Evolutionary conservation across 2,329 filamentous ascomycete species (phyloP).

Genomic region (Pseudocercospora pini-densiflorae): DNA sequence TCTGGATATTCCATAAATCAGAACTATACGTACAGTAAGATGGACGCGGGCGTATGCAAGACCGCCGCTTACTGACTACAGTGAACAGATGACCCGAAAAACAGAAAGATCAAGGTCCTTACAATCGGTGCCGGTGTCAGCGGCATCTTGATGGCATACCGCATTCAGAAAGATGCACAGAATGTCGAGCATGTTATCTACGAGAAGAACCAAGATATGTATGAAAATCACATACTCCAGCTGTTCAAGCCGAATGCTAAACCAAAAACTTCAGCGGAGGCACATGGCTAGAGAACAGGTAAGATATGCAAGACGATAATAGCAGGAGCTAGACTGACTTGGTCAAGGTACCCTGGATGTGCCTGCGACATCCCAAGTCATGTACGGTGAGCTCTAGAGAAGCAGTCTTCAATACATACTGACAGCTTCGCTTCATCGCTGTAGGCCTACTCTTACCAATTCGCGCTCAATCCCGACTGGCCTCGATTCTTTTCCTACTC

Average conservation of each 20-base stretch:
- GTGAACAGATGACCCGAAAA: conserved; percentile 41
- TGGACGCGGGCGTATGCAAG: neutral
- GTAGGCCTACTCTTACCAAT: conserved; percentile 25
- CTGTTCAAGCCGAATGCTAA: neutral
- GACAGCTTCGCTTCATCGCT: neutral
- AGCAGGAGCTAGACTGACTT: neutral
- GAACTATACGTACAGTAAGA: conserved; percentile 38
- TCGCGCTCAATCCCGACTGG: conserved; percentile 49
- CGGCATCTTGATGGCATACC: conserved; percentile 54
- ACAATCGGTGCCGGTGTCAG: conserved; percentile 55
- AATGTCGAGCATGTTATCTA: conserved; percentile 56
- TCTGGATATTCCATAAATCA: conserved; percentile 47
- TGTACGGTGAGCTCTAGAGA: neutral
- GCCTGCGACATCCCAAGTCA: conserved; percentile 53
- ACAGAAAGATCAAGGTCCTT: conserved; percentile 52
- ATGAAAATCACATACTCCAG: neutral
- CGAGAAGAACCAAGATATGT: conserved; percentile 52
- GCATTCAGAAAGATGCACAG: conserved; percentile 50
- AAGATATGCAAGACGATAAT: conserved; percentile 12
- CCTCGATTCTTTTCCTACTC: conserved; percentile 53
- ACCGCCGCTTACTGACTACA: neutral
- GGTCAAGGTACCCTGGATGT: conserved; percentile 36
- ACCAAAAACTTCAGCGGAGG: conserved; percentile 35
- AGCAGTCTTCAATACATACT: neutral
- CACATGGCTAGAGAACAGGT: conserved; percentile 53